Evolutionary conservation across 306 rosid species (phyloP).

Genomic region (Benincasa hispida): DNA sequence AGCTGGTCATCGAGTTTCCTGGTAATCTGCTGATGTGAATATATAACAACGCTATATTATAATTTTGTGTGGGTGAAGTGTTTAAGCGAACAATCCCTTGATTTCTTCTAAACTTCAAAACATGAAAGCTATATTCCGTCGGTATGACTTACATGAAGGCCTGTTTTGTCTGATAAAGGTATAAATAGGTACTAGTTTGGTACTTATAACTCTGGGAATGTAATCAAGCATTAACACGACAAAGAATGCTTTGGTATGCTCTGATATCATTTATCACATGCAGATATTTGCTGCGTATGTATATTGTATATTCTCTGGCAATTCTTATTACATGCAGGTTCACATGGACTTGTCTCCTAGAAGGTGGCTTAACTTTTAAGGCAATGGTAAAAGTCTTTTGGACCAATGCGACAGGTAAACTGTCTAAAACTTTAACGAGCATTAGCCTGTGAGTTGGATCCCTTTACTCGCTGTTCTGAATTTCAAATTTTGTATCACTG

Average conservation of each 20-base stretch:
- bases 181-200: background rate
- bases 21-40: slow-evolving; percentile 14
- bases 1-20: slow-evolving; percentile 10
- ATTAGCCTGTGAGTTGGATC: background rate
- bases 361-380: background rate
- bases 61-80: background rate
- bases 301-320: background rate
- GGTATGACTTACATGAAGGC: background rate
- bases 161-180: background rate
- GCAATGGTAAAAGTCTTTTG: background rate
- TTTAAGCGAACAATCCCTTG: background rate
- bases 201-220: background rate
- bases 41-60: background rate
- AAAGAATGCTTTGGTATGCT: background rate
- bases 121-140: background rate
- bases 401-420: background rate
- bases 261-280: background rate
- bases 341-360: background rate
- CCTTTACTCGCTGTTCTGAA: background rate
- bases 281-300: background rate
- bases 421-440: background rate
- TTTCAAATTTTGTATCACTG: background rate
- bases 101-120: background rate
- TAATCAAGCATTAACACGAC: background rate
- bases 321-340: background rate